These are phyloP conservation scores for Pleurotus salmoneostramineus DNA, from an alignment of 768 basidiomycete species.

Conservation along the genomic window DNA sequence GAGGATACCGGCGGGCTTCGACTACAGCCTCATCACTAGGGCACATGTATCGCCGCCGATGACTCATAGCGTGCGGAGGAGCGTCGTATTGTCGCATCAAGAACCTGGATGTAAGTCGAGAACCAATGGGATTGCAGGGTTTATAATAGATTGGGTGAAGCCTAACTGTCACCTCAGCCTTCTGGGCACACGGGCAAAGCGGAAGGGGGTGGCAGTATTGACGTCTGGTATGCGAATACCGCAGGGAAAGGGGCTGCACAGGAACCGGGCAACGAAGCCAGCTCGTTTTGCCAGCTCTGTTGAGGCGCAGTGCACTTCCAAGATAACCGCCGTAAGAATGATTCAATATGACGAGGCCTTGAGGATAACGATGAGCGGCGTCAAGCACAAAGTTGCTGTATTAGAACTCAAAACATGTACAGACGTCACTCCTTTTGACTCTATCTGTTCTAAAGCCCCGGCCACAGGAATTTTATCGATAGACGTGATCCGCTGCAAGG, in stretches of 20 bases:
- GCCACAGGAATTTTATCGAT: constrained; percentile 48
- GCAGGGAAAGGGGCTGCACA: background rate
- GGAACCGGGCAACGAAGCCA: background rate
- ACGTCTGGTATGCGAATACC: background rate
- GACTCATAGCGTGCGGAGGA: background rate
- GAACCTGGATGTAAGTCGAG: background rate
- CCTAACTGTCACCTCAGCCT: background rate
- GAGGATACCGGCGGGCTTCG: no score
- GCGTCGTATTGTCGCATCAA: background rate
- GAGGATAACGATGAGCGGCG: background rate
- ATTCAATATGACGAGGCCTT: background rate
- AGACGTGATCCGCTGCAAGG: constrained; percentile 76
- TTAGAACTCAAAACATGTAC: constrained; percentile 8
- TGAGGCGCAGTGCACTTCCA: background rate
- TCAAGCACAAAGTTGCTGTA: background rate
- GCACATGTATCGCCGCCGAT: background rate
- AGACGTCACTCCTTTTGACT: background rate
- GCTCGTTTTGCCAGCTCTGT: background rate
- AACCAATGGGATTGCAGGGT: background rate
- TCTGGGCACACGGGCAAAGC: background rate
- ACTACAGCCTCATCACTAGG: background rate
- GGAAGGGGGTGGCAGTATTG: background rate
- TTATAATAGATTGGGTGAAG: background rate
- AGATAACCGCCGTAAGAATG: background rate
- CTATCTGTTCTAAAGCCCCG: background rate